These are phyloP conservation scores for Annulohypoxylon bovei DNA, from an alignment of 495 filamentous ascomycete species.

Conservation along the genomic window DNA sequence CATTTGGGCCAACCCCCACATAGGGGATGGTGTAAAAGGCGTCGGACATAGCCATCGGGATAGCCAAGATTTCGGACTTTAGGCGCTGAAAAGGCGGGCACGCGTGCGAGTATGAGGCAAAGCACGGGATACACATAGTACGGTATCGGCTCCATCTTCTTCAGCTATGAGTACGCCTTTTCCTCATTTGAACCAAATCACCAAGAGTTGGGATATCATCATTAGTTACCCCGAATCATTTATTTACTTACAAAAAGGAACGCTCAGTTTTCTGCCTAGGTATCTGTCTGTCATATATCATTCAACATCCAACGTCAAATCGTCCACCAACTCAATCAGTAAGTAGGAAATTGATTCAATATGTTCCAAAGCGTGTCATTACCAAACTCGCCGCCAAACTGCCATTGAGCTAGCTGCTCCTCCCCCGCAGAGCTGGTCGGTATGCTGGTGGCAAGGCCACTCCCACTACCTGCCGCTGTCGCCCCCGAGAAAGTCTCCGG, in stretches of 20 bases:
- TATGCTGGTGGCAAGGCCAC: slow-evolving; percentile 17
- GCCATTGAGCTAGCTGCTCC: slow-evolving; percentile 31
- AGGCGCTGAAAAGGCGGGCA: not conserved
- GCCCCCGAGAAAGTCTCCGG: slow-evolving; percentile 24
- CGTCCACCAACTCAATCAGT: slow-evolving; percentile 15
- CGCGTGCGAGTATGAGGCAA: not conserved
- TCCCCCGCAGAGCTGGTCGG: slow-evolving; percentile 16
- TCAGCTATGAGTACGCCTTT: not conserved
- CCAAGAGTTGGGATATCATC: slow-evolving; percentile 11
- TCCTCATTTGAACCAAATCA: slow-evolving; percentile 4
- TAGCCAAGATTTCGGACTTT: slow-evolving; percentile 20
- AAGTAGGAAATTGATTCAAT: slow-evolving; percentile 57
- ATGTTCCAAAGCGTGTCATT: slow-evolving; percentile 64
- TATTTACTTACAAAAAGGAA: slow-evolving; percentile 19
- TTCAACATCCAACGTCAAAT: slow-evolving; percentile 1
- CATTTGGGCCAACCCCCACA: not conserved
- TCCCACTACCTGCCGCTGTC: slow-evolving; percentile 16
- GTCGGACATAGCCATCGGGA: slow-evolving; percentile 17
- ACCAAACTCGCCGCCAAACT: slow-evolving; percentile 59
- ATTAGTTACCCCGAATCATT: slow-evolving; percentile 7
- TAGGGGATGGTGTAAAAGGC: slow-evolving; percentile 8
- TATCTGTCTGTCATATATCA: not conserved
- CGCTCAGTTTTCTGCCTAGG: slow-evolving; percentile 6
- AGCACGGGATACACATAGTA: not conserved
- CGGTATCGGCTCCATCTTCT: not conserved